Conservation (phyloP, 306 rosid species). For the Carpinus viminea region DNA sequence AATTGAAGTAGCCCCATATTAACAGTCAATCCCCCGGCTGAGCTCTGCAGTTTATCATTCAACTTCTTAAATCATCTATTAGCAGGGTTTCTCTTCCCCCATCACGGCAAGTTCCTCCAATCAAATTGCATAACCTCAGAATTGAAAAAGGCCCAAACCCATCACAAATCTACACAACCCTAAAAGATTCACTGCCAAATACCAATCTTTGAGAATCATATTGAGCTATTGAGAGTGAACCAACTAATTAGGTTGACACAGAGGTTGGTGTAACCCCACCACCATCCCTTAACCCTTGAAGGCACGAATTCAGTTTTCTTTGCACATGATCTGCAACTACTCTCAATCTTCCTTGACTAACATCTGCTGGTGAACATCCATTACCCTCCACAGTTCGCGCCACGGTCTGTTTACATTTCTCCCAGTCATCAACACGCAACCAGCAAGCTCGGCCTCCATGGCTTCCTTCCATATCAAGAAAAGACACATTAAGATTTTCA, state of each 20-base stretch:
- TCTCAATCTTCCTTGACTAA: constrained; percentile 91
- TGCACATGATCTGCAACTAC: constrained; percentile 85
- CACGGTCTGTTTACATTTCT: constrained; percentile 78
- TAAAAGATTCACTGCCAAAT: neutral
- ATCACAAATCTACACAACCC: constrained; percentile 10
- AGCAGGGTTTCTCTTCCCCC: constrained; percentile 26
- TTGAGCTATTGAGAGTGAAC: constrained; percentile 23
- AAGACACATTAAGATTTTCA: constrained; percentile 72
- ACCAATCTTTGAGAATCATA: constrained; percentile 19
- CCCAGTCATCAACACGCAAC: constrained; percentile 89
- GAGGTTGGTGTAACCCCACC: constrained; percentile 62
- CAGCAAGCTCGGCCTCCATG: constrained; percentile 98
- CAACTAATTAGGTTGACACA: constrained; percentile 49
- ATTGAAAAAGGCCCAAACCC: constrained; percentile 18
- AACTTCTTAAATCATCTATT: constrained; percentile 21
- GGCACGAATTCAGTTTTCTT: constrained; percentile 67
- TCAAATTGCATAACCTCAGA: constrained; percentile 16
- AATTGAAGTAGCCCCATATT: constrained; percentile 32
- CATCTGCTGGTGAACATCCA: constrained; percentile 64
- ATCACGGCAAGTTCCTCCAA: constrained; percentile 34
- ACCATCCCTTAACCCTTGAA: constrained; percentile 90
- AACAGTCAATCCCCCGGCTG: constrained; percentile 17
- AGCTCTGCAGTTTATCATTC: constrained; percentile 16
- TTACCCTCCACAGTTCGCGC: constrained; percentile 65
- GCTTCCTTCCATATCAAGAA: constrained; percentile 95